Conservation (phyloP, 179 eudicot genomes). For the Spinacia oleracea region DNA sequence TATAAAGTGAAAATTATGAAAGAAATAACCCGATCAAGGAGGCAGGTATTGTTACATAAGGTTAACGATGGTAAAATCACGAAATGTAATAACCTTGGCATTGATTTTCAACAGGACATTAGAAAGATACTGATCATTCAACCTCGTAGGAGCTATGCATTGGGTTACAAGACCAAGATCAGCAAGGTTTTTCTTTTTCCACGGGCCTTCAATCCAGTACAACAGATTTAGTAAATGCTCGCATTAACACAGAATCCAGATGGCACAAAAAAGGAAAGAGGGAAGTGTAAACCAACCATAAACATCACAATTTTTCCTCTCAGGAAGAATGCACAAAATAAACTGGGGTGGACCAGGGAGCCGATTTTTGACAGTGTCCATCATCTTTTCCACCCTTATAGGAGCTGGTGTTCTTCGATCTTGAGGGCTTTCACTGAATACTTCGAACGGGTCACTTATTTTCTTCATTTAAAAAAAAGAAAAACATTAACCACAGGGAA, state of each 20-base stretch:
- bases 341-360: constrained; percentile 80
- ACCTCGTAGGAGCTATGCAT: constrained; percentile 70
- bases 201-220: constrained; percentile 51
- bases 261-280: neutral
- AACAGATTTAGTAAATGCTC: neutral
- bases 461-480: constrained; percentile 29
- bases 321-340: constrained; percentile 75
- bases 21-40: neutral
- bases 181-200: constrained; percentile 69
- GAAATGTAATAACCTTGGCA: constrained; percentile 57
- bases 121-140: constrained; percentile 82
- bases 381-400: constrained; percentile 73
- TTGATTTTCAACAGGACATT: constrained; percentile 80
- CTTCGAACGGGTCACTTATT: constrained; percentile 53
- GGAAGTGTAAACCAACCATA: constrained; percentile 53
- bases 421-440: constrained; percentile 64
- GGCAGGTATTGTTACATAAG: too few species aligned
- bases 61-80: neutral
- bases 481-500: too few species aligned
- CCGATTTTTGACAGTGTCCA: constrained; percentile 48
- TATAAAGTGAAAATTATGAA: neutral
- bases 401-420: constrained; percentile 57
- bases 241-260: neutral
- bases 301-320: constrained; percentile 71
- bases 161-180: constrained; percentile 75